These are phyloP conservation scores for Colletotrichum sp. DNA, from an alignment of 2,329 filamentous ascomycete species.

Conservation along the genomic window DNA sequence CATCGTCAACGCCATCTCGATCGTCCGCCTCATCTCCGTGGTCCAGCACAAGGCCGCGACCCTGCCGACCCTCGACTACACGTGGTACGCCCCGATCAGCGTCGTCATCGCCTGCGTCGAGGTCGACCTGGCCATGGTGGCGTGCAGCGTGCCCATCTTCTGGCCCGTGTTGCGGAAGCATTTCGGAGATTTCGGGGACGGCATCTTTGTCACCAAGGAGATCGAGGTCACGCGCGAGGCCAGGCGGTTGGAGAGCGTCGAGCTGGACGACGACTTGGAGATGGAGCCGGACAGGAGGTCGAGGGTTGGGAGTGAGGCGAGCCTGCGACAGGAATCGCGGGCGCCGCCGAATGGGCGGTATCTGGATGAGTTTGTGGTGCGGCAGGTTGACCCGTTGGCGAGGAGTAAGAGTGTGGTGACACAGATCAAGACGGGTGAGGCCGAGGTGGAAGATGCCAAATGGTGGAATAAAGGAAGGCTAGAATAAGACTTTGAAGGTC, in stretches of 20 bases:
- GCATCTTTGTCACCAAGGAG: conserved; percentile 21
- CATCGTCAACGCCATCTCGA: conserved; percentile 30
- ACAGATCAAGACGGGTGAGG: background rate
- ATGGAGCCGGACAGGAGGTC: conserved; percentile 5
- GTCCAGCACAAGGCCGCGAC: conserved; percentile 32
- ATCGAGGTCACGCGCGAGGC: conserved; percentile 9
- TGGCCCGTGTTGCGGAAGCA: conserved; percentile 66
- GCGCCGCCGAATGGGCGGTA: background rate
- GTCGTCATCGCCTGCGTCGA: conserved; percentile 25
- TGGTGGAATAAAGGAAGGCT: conserved; percentile 1
- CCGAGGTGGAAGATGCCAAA: background rate
- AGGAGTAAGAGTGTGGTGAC: conserved; percentile 1
- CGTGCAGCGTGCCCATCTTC: conserved; percentile 76
- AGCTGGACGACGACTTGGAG: conserved; percentile 13
- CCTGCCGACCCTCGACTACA: conserved; percentile 35
- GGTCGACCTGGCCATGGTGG: conserved; percentile 30
- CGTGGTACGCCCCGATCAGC: conserved; percentile 32
- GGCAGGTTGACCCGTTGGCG: conserved; percentile 9
- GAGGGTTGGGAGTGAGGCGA: conserved; percentile 16
- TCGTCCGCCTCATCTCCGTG: conserved; percentile 34
- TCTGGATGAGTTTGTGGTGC: background rate
- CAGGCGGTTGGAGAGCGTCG: background rate
- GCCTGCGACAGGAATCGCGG: conserved; percentile 8
- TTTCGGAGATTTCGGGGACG: background rate
- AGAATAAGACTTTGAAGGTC: background rate